Evolutionary conservation across 163 green algal genomes (phyloP).

Genomic region (Chlamydomonas reinhardtii): DNA sequence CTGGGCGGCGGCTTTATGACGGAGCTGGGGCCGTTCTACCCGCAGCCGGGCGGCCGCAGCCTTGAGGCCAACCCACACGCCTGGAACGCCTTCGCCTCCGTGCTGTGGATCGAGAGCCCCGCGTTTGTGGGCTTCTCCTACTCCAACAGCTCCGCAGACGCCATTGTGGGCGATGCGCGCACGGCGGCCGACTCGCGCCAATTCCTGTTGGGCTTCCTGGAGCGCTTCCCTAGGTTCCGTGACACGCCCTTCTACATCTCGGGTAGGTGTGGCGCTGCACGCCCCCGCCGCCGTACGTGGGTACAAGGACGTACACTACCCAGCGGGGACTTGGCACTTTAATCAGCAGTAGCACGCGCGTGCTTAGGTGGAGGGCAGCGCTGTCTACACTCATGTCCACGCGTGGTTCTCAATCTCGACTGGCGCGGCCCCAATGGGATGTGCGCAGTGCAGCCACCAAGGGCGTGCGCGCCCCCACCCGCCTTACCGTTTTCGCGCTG

Average conservation of each 20-base stretch:
- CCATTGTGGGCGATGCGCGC: conserved; percentile 70
- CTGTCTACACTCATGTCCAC: too few relatives aligned
- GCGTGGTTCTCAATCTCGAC: too few relatives aligned
- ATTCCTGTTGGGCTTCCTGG: conserved; percentile 79
- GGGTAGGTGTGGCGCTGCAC: conserved; percentile 45
- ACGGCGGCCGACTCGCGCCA: conserved; percentile 77
- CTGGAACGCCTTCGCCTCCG: conserved; percentile 79
- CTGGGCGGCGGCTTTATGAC: conserved; percentile 88
- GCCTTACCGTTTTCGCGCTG: too few relatives aligned
- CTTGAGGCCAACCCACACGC: conserved; percentile 75
- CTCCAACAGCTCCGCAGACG: conserved; percentile 68
- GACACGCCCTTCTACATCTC: conserved; percentile 78
- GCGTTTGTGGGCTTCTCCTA: conserved; percentile 92
- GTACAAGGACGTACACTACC: too few relatives aligned
- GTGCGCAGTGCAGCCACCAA: too few relatives aligned
- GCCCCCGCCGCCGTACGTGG: too few relatives aligned
- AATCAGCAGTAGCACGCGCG: too few relatives aligned
- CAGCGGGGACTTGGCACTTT: too few relatives aligned
- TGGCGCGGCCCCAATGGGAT: too few relatives aligned
- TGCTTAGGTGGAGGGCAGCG: too few relatives aligned
- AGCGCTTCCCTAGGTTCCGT: conserved; percentile 74
- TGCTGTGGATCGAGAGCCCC: conserved; percentile 88
- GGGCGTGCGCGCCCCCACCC: too few relatives aligned
- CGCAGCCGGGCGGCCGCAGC: conserved; percentile 56
- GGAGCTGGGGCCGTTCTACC: conserved; percentile 92